These are phyloP conservation scores for Ceraceosorus bombacis DNA, from an alignment of 1,284 basidiomycete genomes.

Conservation along the genomic window DNA sequence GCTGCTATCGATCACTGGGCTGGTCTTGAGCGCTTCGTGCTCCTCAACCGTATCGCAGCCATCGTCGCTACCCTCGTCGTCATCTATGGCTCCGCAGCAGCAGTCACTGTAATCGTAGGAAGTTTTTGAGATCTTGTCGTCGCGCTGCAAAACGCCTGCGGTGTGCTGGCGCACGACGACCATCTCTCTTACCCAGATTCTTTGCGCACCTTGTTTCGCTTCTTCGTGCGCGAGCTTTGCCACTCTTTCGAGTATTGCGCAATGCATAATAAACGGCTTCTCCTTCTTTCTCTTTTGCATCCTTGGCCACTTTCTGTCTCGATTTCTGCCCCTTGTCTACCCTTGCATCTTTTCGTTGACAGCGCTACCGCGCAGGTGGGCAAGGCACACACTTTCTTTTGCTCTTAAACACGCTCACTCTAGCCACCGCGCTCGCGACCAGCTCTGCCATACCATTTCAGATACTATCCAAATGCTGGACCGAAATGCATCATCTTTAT, in stretches of 20 bases:
- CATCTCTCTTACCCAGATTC: too few relatives aligned
- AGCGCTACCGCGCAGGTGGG: neutral
- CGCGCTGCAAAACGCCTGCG: too few relatives aligned
- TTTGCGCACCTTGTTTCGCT: too few relatives aligned
- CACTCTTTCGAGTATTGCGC: too few relatives aligned
- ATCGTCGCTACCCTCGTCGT: constrained; percentile 18
- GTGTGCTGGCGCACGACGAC: too few relatives aligned
- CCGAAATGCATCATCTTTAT: neutral
- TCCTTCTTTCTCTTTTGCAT: neutral
- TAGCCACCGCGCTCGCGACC: neutral
- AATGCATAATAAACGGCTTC: neutral
- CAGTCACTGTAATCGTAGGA: neutral
- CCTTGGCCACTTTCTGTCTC: neutral
- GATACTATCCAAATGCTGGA: neutral
- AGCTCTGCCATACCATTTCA: neutral
- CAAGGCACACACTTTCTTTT: constrained; percentile 1
- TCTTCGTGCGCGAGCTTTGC: too few relatives aligned
- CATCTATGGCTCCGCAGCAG: neutral
- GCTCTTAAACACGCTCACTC: neutral
- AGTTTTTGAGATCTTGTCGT: neutral
- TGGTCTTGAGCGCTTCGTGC: constrained; percentile 24
- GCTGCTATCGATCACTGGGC: neutral
- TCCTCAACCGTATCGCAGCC: constrained; percentile 25
- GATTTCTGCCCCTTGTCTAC: neutral
- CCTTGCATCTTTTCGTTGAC: neutral